Evolutionary conservation across 1,284 basidiomycete species (phyloP), one percentile per base, ranked within the genome.

Genomic region (Ustilago cynodontis): DNA sequence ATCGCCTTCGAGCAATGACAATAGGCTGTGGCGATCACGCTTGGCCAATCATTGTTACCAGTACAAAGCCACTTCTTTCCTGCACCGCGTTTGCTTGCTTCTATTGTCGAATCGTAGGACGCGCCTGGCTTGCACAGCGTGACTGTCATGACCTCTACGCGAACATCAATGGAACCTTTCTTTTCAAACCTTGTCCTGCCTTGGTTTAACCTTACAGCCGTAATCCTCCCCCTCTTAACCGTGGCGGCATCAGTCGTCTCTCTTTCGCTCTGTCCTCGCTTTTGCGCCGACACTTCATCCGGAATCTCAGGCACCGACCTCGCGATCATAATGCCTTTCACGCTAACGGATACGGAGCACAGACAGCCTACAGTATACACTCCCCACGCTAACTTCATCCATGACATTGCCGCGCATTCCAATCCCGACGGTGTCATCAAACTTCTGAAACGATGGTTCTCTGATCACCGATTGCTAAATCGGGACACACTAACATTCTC

Each of bases 21-120:
- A n/a, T n/a, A n/a, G n/a, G n/a, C n/a, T n/a, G n/a, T n/a, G n/a
- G n/a, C n/a, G n/a, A 33, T 33, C 31, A 11, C 5, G 6, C 6
- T 33, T 11, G 31, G 31, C 5, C 5, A 33, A 11, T 11, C 31
- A 33, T 6, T 11, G 31, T 33, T 11, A 11, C 31, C 11, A 6
- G 31, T 33, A 33, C 31, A 11, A 33, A 33, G 31, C 31, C 6
- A 6, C 11, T 33, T 11, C 31, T 22, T 20, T 45, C n/a, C 43
- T 45, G 43, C 43, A 16, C 43, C 18, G 43, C 43, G 43, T 45
- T 45, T 20, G 43, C n/a, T 45, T 45, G 43, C n/a, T 45, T 45
- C 43, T 37, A 6, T 37, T 37, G 9, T 45, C 43, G 43, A 45
- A n/a, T 45, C 43, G n/a, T 3, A 20, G 4, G 39, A 5, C n/a